Evolutionary conservation across 768 basidiomycete genomes (phyloP).

Genomic region (Lentinula sp.): DNA sequence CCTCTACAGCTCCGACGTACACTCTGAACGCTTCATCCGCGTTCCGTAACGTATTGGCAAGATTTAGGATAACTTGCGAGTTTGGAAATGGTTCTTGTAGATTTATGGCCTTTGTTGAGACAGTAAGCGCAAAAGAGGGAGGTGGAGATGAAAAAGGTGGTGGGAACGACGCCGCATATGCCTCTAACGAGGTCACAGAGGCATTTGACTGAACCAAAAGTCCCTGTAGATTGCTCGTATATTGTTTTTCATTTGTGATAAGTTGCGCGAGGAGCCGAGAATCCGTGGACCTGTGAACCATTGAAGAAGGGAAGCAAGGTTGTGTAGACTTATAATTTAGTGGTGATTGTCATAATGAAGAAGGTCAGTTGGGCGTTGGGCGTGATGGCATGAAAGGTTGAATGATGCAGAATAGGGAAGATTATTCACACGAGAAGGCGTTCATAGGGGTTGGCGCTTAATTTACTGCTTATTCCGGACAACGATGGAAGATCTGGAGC

Average conservation of each 20-base stretch:
- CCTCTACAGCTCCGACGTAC: conserved; percentile 56
- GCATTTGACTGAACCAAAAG: conserved; percentile 56
- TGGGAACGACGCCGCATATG: conserved; percentile 66
- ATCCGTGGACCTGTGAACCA: conserved; percentile 73
- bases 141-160: conserved; percentile 16
- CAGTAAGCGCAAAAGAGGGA: too few relatives aligned
- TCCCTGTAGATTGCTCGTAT: conserved; percentile 50
- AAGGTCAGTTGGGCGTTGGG: too few relatives aligned
- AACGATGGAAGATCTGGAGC: too few relatives aligned
- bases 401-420: too few relatives aligned
- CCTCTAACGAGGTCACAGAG: conserved; percentile 60
- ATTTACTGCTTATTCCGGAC: too few relatives aligned
- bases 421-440: too few relatives aligned
- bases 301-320: conserved; percentile 15
- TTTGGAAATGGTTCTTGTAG: conserved; percentile 18
- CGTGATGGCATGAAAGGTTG: too few relatives aligned
- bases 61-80: conserved; percentile 47
- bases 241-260: conserved; percentile 65
- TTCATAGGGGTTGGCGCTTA: too few relatives aligned
- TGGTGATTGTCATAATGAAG: too few relatives aligned
- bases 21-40: conserved; percentile 65
- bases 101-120: too few relatives aligned
- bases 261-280: conserved; percentile 67
- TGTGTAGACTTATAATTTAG: too few relatives aligned
- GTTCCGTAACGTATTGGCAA: conserved; percentile 52